Conservation (phyloP, 2,329 filamentous ascomycete species). For the Penicillium sp. region DNA sequence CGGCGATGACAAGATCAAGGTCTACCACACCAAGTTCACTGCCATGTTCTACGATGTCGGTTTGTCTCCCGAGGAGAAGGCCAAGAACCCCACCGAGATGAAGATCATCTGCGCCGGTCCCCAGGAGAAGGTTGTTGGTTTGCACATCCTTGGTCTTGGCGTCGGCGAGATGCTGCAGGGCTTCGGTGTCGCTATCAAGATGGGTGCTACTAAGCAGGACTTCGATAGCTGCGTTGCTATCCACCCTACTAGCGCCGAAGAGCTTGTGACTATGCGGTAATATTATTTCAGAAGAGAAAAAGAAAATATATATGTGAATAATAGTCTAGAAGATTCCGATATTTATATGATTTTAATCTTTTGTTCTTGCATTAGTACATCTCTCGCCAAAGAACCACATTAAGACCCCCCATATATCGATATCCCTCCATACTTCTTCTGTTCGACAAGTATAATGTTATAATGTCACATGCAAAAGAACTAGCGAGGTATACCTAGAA, state of each 20-base stretch:
- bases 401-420: not conserved
- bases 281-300: slow-evolving; percentile 6
- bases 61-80: slow-evolving; percentile 49
- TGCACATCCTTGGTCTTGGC: slow-evolving; percentile 51
- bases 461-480: not conserved
- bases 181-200: slow-evolving; percentile 74
- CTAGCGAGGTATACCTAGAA: not conserved
- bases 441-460: too few relatives aligned
- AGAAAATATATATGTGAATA: slow-evolving; percentile 1
- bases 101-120: slow-evolving; percentile 51
- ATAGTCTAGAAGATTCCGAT: not conserved
- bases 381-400: too few relatives aligned
- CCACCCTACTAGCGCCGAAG: slow-evolving; percentile 74
- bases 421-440: not conserved
- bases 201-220: slow-evolving; percentile 76
- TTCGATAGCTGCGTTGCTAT: slow-evolving; percentile 75
- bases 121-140: slow-evolving; percentile 52
- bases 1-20: slow-evolving; percentile 52
- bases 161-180: slow-evolving; percentile 70
- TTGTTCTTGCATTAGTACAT: not conserved
- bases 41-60: slow-evolving; percentile 51
- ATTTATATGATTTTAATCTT: not conserved
- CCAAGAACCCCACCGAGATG: slow-evolving; percentile 52
- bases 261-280: slow-evolving; percentile 59
- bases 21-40: slow-evolving; percentile 52